Base-by-base conservation (phyloP, 257 asterid genomes). In the Solanum rostratum region DNA sequence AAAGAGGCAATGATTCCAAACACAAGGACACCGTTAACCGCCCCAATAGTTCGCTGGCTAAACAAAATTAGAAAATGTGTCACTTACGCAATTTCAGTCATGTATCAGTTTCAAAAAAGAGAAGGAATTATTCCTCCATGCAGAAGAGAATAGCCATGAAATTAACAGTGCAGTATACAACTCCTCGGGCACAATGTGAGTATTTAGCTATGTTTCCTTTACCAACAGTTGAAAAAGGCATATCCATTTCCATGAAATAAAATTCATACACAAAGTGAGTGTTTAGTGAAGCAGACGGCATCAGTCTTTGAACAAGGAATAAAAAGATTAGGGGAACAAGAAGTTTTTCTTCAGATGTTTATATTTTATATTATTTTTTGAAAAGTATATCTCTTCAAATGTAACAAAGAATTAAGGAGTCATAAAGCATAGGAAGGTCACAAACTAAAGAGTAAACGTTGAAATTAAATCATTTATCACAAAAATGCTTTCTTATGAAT, bases 41-140 rank as follows among this genome's bases (percentile, higher is more conserved):
- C 93, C 57, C 99, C 99, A 66, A 95, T 90, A 84, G 92, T 80
- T 66, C 94, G 88, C 92, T 95, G 99, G 92, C 99, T 94, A 84
- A 89, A 87, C 76, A 79, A 70, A 84, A 83, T 84, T 54, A 50
- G 85, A 63, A 85, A 87, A 22, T 80, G 10, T 20, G 45, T 55
- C 20, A 87, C 82, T 88, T 62, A 65, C 84, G 43, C 11, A 85
- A 66, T 68, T 30, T 69, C 71, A 45, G 60, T 76, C 55, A 49
- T 22, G 45, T 15, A 76, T 76, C 10, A 70, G n/a, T 16, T 18
- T 29, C 45, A 49, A 45, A 55, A 45, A 20, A 70, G 65, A 71
- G 29, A 60, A 50, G 27, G 62, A 29, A 27, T 50, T 76, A 8
- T 76, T 76, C 82, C 62, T 50, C 62, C 82, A 49, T 49, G 46